Conservation (phyloP, 2,329 filamentous ascomycete genomes). For the Trichoderma semiorbis region DNA sequence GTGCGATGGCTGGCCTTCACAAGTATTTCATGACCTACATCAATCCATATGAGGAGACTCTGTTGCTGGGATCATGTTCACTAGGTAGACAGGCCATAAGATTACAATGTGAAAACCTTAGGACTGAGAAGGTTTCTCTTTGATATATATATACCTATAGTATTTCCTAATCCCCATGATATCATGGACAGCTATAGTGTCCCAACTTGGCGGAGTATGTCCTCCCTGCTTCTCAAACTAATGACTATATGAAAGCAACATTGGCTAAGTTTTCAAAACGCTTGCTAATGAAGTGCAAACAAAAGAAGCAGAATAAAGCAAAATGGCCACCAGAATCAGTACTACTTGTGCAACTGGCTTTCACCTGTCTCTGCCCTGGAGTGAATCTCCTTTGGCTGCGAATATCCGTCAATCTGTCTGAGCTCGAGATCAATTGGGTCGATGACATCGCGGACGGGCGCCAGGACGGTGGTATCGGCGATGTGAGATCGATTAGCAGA, state of each 20-base stretch:
- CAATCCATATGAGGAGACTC: too few species aligned
- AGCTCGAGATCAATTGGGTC: conserved; percentile 34
- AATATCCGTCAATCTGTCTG: conserved; percentile 25
- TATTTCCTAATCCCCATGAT: background rate
- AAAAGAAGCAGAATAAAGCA: background rate
- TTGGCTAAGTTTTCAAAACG: background rate
- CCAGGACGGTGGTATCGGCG: background rate
- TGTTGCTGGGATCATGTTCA: background rate
- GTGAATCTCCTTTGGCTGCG: background rate
- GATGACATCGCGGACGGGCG: conserved; percentile 17
- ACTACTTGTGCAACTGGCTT: conserved; percentile 19
- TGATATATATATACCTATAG: background rate
- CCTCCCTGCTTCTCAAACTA: background rate
- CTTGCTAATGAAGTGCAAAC: background rate
- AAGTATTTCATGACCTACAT: background rate
- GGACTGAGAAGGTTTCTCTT: background rate
- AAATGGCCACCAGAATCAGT: background rate
- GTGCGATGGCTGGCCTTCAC: background rate
- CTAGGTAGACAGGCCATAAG: background rate
- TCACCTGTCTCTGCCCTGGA: conserved; percentile 10
- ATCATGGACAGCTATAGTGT: background rate
- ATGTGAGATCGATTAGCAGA: background rate
- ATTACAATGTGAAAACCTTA: background rate
- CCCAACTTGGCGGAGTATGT: background rate
- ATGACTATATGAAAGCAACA: background rate